These are phyloP conservation scores for Colletotrichum theobromicola DNA, from an alignment of 2,329 filamentous ascomycete genomes.

Conservation along the genomic window DNA sequence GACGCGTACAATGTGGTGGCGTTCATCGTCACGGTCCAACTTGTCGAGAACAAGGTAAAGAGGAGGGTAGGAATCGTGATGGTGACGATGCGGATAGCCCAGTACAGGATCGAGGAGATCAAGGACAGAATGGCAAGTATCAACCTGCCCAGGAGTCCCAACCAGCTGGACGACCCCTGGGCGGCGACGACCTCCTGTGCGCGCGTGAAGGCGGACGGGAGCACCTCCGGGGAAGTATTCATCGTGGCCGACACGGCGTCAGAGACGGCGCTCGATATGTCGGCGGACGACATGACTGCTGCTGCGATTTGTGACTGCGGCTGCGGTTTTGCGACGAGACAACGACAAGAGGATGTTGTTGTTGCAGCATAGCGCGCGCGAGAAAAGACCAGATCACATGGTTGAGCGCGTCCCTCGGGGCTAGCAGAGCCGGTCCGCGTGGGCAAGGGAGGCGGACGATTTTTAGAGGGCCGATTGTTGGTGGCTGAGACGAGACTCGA, in stretches of 20 bases:
- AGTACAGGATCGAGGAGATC: constrained; percentile 70
- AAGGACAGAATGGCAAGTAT: constrained; percentile 61
- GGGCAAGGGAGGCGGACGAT: neutral
- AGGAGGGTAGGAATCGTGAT: constrained; percentile 89
- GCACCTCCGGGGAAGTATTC: constrained; percentile 32
- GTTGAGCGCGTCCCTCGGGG: neutral
- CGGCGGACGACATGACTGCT: constrained; percentile 45
- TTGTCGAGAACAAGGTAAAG: constrained; percentile 89
- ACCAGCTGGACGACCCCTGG: constrained; percentile 56
- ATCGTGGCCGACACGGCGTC: constrained; percentile 36
- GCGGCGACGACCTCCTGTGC: constrained; percentile 39
- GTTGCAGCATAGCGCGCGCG: constrained; percentile 21
- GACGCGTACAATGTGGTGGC: constrained; percentile 84
- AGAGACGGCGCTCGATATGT: constrained; percentile 41
- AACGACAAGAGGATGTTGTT: neutral
- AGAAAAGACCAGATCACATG: constrained; percentile 21
- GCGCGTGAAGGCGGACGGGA: constrained; percentile 44
- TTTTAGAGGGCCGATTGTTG: neutral
- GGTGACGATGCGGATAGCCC: constrained; percentile 82
- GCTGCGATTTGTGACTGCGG: neutral
- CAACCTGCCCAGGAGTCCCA: constrained; percentile 60
- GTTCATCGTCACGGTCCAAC: constrained; percentile 97
- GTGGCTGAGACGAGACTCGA: constrained; percentile 17
- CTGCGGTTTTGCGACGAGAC: neutral
- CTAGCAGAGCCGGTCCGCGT: neutral